Base-by-base conservation (phyloP, 305 asterid species). In the Ilex paraguariensis region DNA sequence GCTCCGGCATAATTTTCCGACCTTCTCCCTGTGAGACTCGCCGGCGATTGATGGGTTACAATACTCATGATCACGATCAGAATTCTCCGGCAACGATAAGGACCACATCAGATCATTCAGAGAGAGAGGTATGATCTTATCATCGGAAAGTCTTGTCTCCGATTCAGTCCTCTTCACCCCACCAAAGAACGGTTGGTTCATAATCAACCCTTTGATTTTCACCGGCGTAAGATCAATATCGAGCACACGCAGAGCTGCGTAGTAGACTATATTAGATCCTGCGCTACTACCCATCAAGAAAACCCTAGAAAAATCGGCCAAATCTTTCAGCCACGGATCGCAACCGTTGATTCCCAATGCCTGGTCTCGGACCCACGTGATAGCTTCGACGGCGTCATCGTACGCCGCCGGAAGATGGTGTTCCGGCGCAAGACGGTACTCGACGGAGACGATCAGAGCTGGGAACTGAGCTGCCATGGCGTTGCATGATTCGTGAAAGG, bases 321-420 rank as follows among this genome's bases (percentile, higher is more conserved):
- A 13, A 28, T 83, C 84, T 0, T 39, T 16, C 13, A 83, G 10
- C 96, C 96, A 87, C 3, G 91, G 77, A 48, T 87, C 94, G 14
- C 32, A 1, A 2, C 40, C 71, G 5, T 10, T 54, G 21, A 32
- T 61, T n/a, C 28, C 28, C 28, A 57, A 2, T 0, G 84, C 83
- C 61, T 87, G 86, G 17, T 51, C 66, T 12, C 68, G 70, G 1
- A 57, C 77, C 91, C 95, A 87, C 11, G 0, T 6, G 13, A 87
- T 42, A 6, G 95, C 84, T 42, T 87, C 95, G 59, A 70, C 39
- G 3, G 87, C 95, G 53, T 86, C 95, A 2, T 84, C 85, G 54
- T 84, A 84, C 11, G 95, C 91, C 6, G 95, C 91, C 0, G 95
- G 91, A 56, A 86, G 91, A 46, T 87, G 88, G 69, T 86, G 66